Evolutionary conservation across 345 rosid genomes (phyloP).

Genomic region (Alliaria petiolata): DNA sequence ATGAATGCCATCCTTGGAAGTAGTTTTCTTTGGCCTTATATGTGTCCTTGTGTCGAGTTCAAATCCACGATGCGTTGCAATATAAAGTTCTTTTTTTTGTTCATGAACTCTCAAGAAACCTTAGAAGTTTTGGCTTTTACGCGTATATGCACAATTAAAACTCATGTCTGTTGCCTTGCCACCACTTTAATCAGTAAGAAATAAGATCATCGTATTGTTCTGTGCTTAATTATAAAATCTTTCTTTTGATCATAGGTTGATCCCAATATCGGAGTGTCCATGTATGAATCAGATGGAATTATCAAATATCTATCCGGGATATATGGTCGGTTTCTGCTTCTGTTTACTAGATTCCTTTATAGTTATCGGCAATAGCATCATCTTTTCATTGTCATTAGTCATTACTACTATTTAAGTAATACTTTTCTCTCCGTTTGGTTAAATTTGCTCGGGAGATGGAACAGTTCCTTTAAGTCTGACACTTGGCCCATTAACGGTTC

Average conservation of each 20-base stretch:
- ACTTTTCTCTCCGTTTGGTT: constrained; percentile 12
- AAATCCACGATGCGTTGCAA: background rate
- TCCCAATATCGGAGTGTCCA: constrained; percentile 85
- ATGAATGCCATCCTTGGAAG: background rate
- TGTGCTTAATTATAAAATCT: background rate
- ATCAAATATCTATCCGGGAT: constrained; percentile 72
- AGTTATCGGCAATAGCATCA: background rate
- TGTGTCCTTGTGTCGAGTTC: background rate
- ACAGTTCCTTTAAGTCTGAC: constrained; percentile 68
- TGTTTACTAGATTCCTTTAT: background rate
- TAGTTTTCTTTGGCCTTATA: background rate
- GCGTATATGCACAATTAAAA: background rate
- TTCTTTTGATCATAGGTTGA: constrained; percentile 56
- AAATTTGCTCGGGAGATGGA: constrained; percentile 72
- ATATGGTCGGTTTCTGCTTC: constrained; percentile 57
- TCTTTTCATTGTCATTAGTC: background rate
- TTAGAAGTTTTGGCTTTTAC: background rate
- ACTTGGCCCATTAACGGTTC: constrained; percentile 80
- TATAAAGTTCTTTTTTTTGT: background rate
- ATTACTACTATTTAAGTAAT: background rate
- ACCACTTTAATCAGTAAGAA: background rate
- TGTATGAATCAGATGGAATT: constrained; percentile 94
- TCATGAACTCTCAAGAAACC: background rate
- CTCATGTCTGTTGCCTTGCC: background rate
- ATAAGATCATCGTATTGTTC: background rate